Conservation (phyloP, 495 filamentous ascomycete genomes). For the Podospora pseudopauciseta region DNA sequence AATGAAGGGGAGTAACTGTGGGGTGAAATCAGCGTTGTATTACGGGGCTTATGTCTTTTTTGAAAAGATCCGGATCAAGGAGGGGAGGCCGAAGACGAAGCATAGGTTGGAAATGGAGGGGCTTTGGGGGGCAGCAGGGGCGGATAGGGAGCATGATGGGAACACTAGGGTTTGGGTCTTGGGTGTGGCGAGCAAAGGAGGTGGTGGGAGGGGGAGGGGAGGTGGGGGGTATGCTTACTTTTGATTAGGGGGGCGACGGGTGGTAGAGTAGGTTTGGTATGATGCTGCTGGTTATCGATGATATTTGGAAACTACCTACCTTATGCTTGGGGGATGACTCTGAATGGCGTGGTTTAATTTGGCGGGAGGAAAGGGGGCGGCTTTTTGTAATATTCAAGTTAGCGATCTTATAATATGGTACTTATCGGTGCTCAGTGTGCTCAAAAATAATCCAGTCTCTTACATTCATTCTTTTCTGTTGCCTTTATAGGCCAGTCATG, state of each 20-base stretch:
- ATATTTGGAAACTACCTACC: too few relatives aligned
- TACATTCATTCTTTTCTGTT: too few relatives aligned
- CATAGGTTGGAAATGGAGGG: conserved; percentile 52
- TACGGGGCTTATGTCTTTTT: conserved; percentile 56
- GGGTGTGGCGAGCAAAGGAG: background rate
- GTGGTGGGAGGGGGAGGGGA: background rate
- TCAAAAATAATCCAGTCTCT: too few relatives aligned
- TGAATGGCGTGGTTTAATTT: too few relatives aligned
- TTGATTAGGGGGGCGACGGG: background rate
- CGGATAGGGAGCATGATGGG: conserved; percentile 19
- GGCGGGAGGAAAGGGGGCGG: too few relatives aligned
- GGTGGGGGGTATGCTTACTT: background rate
- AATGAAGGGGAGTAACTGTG: conserved; percentile 44
- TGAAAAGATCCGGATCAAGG: conserved; percentile 56
- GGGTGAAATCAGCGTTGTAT: conserved; percentile 42
- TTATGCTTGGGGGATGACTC: too few relatives aligned
- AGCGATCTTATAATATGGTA: too few relatives aligned
- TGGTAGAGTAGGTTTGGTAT: background rate
- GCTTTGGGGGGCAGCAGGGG: conserved; percentile 30
- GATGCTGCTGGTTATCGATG: background rate
- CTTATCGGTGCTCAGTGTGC: too few relatives aligned
- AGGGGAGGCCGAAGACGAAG: conserved; percentile 53
- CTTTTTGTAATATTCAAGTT: too few relatives aligned
- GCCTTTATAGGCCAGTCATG: too few relatives aligned
- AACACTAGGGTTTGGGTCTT: background rate